These are phyloP conservation scores for Fusarium verrucosum DNA, from an alignment of 2,329 filamentous ascomycete genomes.

Conservation along the genomic window DNA sequence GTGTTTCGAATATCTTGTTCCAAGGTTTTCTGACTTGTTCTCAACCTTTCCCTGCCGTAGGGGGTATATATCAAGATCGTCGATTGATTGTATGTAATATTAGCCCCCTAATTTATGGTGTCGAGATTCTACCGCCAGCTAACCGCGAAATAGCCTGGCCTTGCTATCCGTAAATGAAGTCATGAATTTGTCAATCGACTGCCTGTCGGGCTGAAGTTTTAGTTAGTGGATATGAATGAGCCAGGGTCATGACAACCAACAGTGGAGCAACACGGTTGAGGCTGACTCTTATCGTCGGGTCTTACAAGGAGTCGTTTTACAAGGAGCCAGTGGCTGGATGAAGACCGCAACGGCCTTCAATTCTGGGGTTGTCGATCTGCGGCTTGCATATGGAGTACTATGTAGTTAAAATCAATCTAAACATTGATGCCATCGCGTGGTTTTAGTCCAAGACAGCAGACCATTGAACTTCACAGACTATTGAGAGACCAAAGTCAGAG, in stretches of 20 bases:
- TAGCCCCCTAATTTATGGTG: slow-evolving; percentile 28
- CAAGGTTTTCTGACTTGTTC: neutral
- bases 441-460: slow-evolving; percentile 4
- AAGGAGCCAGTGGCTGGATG: slow-evolving; percentile 4
- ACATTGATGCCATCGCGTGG: neutral
- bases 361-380: slow-evolving; percentile 5
- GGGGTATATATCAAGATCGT: slow-evolving; percentile 12
- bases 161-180: slow-evolving; percentile 30
- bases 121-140: slow-evolving; percentile 31
- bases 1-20: slow-evolving; percentile 5
- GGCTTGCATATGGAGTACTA: neutral
- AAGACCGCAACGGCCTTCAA: neutral
- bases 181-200: slow-evolving; percentile 23
- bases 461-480: neutral
- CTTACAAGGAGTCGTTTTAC: neutral
- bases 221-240: slow-evolving; percentile 28
- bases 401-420: neutral
- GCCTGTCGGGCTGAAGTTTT: slow-evolving; percentile 32
- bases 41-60: slow-evolving; percentile 5
- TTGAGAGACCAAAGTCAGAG: neutral
- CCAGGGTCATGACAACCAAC: slow-evolving; percentile 13
- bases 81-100: slow-evolving; percentile 25
- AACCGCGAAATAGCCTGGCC: slow-evolving; percentile 25
- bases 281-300: slow-evolving; percentile 11
- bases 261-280: slow-evolving; percentile 12